These are phyloP conservation scores for Russula dissimulans DNA, from an alignment of 768 basidiomycete genomes.

Conservation along the genomic window DNA sequence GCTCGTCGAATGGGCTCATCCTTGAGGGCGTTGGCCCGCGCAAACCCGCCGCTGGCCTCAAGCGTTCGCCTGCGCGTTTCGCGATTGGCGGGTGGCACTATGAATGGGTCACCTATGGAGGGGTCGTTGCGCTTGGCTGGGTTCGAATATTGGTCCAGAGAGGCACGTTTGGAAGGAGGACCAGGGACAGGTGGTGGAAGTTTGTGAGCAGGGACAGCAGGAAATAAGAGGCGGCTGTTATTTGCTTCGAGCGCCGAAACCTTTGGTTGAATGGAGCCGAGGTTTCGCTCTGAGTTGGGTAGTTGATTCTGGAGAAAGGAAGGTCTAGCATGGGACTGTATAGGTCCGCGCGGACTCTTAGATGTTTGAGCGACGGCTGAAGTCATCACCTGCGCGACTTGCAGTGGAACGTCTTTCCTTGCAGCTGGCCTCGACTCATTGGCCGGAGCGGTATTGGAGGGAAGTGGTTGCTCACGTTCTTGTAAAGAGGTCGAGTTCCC, in stretches of 20 bases:
- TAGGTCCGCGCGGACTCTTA: neutral
- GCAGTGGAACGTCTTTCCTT: neutral
- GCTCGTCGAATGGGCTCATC: neutral
- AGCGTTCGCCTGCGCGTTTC: neutral
- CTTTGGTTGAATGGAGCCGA: neutral
- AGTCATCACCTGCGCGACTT: neutral
- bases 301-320: neutral
- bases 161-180: neutral
- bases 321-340: neutral
- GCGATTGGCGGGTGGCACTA: neutral
- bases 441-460: neutral
- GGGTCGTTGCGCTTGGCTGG: neutral
- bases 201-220: neutral
- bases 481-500: neutral
- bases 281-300: neutral
- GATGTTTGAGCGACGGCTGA: neutral
- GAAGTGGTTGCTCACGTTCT: neutral
- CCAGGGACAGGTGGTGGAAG: neutral
- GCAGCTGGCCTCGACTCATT: neutral
- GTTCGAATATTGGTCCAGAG: neutral
- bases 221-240: conserved; percentile 6
- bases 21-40: neutral
- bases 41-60: neutral
- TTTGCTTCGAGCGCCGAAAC: neutral
- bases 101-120: neutral